Percentiles rank a stretch among this genome's conserved stretches.
Conservation (phyloP, 305 asterid genomes). For the Solanum aculeatissimum region DNA sequence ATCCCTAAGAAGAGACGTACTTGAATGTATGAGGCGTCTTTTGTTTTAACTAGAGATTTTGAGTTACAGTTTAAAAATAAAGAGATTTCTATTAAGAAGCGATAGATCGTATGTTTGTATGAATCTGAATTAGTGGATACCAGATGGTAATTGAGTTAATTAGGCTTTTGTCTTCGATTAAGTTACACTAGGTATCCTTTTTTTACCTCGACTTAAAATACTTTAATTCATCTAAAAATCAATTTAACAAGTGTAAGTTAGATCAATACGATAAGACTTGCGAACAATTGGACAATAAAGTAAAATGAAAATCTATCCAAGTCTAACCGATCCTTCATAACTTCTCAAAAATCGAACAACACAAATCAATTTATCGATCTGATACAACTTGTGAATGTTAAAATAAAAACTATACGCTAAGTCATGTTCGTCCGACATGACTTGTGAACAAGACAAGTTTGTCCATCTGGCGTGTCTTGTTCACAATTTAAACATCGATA, state of each 20-base stretch:
- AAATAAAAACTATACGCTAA: neutral
- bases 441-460: neutral
- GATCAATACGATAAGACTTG: neutral
- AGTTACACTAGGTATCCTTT: neutral
- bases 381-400: fast-evolving
- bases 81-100: too few species aligned
- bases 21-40: neutral
- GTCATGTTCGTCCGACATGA: neutral
- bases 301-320: neutral
- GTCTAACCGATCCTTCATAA: too few species aligned
- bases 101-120: neutral
- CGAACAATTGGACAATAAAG: neutral
- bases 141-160: neutral
- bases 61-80: neutral
- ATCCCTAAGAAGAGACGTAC: neutral
- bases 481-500: neutral
- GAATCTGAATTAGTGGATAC: too few species aligned
- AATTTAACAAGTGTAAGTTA: neutral
- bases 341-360: neutral
- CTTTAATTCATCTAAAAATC: neutral
- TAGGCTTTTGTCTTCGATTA: neutral
- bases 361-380: neutral
- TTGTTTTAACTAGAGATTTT: neutral
- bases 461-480: neutral
- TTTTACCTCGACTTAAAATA: neutral